Evolutionary conservation across 2,329 filamentous ascomycete genomes (phyloP).

Genomic region (Diaporthe citriasiana): DNA sequence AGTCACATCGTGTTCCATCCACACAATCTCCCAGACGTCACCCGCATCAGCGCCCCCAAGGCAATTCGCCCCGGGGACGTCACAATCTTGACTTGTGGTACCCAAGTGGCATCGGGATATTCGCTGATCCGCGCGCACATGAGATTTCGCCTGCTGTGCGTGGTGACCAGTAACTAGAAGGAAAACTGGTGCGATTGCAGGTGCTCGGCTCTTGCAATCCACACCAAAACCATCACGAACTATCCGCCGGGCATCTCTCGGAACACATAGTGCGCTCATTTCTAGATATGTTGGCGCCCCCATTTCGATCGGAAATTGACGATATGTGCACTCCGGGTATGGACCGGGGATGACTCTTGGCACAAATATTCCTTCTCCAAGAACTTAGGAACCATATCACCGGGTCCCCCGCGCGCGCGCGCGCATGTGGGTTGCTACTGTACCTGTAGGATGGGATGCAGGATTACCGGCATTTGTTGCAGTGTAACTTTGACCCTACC

Average conservation of each 20-base stretch:
- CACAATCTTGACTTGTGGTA: neutral
- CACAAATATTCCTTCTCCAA: neutral
- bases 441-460: neutral
- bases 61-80: neutral
- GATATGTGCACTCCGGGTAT: neutral
- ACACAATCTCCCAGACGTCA: slow-evolving; percentile 8
- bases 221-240: neutral
- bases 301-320: neutral
- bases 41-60: neutral
- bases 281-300: neutral
- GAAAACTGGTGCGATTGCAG: neutral
- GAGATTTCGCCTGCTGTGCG: neutral
- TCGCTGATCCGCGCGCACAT: neutral
- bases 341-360: neutral
- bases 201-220: neutral
- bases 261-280: neutral
- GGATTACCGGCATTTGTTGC: neutral
- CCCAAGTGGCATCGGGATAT: neutral
- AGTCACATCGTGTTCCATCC: neutral
- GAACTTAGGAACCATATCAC: neutral
- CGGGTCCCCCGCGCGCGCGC: neutral
- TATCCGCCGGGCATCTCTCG: neutral
- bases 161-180: neutral
- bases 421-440: neutral
- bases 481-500: slow-evolving; percentile 17